Conservation (phyloP, 2,329 filamentous ascomycete species). For the Fusarium floridanum region DNA sequence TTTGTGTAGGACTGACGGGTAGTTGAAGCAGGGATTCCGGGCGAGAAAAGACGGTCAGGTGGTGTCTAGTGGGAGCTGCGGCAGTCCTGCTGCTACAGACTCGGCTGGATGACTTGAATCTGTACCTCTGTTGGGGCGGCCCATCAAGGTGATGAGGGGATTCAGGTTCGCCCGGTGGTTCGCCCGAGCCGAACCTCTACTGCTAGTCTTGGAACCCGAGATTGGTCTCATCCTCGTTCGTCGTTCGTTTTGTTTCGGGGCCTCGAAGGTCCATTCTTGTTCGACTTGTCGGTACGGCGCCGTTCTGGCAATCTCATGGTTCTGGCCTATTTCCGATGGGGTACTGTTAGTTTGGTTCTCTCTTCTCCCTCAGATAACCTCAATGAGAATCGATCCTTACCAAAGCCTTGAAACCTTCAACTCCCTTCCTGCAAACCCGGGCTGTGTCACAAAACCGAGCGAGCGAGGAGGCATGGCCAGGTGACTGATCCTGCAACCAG, state of each 20-base stretch:
- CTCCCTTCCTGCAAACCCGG: neutral
- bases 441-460: too few species aligned
- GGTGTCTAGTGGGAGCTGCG: neutral
- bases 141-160: neutral
- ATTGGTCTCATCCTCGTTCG: neutral
- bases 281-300: neutral
- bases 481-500: neutral
- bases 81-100: conserved; percentile 3
- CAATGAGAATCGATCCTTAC: neutral
- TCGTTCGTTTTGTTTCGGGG: neutral
- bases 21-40: conserved; percentile 20
- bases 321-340: neutral
- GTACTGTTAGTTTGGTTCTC: neutral
- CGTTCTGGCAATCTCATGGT: neutral
- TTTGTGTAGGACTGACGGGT: conserved; percentile 37
- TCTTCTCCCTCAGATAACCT: neutral
- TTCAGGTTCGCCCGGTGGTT: neutral
- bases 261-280: neutral
- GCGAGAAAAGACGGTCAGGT: neutral
- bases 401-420: neutral
- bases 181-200: neutral
- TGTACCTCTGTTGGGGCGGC: conserved; percentile 13
- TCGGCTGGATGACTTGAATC: neutral
- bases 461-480: neutral
- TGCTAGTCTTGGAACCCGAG: neutral